phyloP scores from a whole-genome alignment of 768 basidiomycete genomes.

The Lanmaoa rubissima region DNA sequence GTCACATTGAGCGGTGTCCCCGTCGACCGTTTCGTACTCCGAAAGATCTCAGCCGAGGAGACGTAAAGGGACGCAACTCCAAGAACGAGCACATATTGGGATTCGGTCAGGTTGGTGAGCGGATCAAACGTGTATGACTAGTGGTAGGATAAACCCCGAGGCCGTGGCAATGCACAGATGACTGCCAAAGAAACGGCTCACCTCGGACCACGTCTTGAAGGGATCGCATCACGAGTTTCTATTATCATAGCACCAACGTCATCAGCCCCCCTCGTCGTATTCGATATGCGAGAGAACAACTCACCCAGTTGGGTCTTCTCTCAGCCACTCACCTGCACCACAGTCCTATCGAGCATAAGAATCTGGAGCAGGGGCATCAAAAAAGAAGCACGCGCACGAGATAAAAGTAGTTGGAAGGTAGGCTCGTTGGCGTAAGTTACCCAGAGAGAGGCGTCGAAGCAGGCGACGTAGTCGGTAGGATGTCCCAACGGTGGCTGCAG shows the following conservation, averaged over 20 bases:
- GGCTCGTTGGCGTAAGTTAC: too few species aligned
- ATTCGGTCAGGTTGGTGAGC: conserved; percentile 38
- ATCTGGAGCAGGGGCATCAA: background rate
- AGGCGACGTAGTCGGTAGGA: too few species aligned
- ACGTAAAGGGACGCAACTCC: conserved; percentile 22
- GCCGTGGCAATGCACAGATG: background rate
- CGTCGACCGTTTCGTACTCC: conserved; percentile 42
- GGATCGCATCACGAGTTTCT: conserved; percentile 50
- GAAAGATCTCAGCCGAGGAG: conserved; percentile 52
- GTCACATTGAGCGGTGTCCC: conserved; percentile 34
- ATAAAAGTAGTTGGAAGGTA: conserved; percentile 52
- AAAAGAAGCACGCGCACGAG: conserved; percentile 28
- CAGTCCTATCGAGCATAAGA: conserved; percentile 35
- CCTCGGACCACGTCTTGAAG: conserved; percentile 52
- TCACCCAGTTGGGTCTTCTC: conserved; percentile 32
- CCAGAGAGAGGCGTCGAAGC: too few species aligned
- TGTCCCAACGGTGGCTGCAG: too few species aligned
- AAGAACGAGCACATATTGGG: conserved; percentile 39
- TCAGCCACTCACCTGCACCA: conserved; percentile 49
- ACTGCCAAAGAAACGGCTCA: conserved; percentile 21
- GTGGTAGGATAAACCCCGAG: conserved; percentile 5
- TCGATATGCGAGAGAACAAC: background rate
- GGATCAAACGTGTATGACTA: conserved; percentile 53
- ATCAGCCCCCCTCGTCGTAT: background rate
- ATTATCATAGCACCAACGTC: background rate